Percentiles rank a stretch among this genome's conserved stretches.
Evolutionary conservation across 148 eudicot genomes (phyloP).

Genomic region (Nyssa sinensis): DNA sequence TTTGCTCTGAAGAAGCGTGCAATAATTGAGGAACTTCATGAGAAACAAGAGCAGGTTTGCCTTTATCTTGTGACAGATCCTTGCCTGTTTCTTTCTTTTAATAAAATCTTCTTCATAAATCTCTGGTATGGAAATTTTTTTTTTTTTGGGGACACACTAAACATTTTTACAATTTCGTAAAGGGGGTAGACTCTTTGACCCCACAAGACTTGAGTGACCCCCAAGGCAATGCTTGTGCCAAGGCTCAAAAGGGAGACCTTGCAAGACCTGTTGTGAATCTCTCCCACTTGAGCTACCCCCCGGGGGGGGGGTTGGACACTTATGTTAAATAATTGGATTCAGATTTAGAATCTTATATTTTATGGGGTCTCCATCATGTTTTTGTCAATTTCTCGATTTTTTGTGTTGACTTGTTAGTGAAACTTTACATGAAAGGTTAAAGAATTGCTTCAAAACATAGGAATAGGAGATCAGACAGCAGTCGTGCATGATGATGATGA

Average conservation of each 20-base stretch:
- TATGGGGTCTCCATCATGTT: neutral
- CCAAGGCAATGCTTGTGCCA: no score
- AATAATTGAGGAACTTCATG: slow-evolving; percentile 87
- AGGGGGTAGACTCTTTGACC: no score
- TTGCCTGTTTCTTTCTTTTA: no score
- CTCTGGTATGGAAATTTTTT: no score
- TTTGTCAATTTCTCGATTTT: neutral
- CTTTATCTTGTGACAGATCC: neutral
- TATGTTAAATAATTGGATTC: no score
- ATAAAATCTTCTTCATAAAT: no score
- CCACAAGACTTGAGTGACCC: no score
- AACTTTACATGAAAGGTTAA: slow-evolving; percentile 56
- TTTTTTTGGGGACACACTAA: no score
- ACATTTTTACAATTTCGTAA: neutral
- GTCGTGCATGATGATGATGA: slow-evolving; percentile 88
- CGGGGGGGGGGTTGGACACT: no score
- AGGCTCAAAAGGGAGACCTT: no score
- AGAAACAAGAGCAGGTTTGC: slow-evolving; percentile 94
- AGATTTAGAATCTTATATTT: neutral
- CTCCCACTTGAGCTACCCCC: no score
- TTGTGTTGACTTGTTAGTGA: slow-evolving; percentile 17
- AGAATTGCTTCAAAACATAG: slow-evolving; percentile 99
- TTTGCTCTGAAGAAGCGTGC: slow-evolving; percentile 91
- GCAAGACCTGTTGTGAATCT: no score
- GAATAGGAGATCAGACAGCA: slow-evolving; percentile 77